A percentile compares a stretch with the other conserved stretches of the same genome.
phyloP scores from a whole-genome alignment of 2,329 filamentous ascomycete genomes.

The Curvularia verruculosa region DNA sequence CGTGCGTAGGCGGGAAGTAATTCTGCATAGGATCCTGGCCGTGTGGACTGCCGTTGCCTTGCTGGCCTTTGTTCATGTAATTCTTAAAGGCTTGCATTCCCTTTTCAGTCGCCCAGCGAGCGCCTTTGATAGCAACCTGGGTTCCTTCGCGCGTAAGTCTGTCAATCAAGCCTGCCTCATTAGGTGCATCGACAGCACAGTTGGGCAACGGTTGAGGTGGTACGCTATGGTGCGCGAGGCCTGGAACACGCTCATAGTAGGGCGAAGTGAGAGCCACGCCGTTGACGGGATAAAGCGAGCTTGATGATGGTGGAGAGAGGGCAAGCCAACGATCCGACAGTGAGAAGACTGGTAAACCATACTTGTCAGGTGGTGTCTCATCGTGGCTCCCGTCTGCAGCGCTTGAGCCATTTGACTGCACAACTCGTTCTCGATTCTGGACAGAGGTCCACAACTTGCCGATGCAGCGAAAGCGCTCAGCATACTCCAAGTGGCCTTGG shows the following conservation, averaged over 20 bases:
- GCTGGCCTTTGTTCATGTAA: slow-evolving; percentile 69
- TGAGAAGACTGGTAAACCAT: slow-evolving; percentile 70
- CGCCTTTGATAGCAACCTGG: slow-evolving; percentile 76
- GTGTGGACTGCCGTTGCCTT: slow-evolving; percentile 29
- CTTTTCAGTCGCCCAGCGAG: slow-evolving; percentile 78
- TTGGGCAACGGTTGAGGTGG: slow-evolving; percentile 71
- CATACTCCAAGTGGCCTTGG: slow-evolving; percentile 35
- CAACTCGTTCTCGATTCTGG: slow-evolving; percentile 58
- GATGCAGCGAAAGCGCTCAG: slow-evolving; percentile 66
- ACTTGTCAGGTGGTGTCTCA: slow-evolving; percentile 42
- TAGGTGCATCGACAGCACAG: slow-evolving; percentile 73
- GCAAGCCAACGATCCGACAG: slow-evolving; percentile 77
- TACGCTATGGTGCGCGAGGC: slow-evolving; percentile 64
- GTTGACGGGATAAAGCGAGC: slow-evolving; percentile 72
- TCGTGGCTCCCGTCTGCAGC: slow-evolving; percentile 46
- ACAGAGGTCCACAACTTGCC: slow-evolving; percentile 93
- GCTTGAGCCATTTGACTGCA: slow-evolving; percentile 45
- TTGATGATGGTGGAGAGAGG: slow-evolving; percentile 74
- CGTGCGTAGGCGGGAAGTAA: slow-evolving; percentile 79
- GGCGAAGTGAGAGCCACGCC: slow-evolving; percentile 64
- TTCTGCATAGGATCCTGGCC: slow-evolving; percentile 51
- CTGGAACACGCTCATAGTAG: slow-evolving; percentile 62
- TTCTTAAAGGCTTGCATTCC: slow-evolving; percentile 78
- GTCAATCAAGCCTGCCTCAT: slow-evolving; percentile 73
- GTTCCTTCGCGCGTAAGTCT: slow-evolving; percentile 80